Base-by-base conservation (phyloP, 768 basidiomycete genomes). In the Paxillus rubicundulus region DNA sequence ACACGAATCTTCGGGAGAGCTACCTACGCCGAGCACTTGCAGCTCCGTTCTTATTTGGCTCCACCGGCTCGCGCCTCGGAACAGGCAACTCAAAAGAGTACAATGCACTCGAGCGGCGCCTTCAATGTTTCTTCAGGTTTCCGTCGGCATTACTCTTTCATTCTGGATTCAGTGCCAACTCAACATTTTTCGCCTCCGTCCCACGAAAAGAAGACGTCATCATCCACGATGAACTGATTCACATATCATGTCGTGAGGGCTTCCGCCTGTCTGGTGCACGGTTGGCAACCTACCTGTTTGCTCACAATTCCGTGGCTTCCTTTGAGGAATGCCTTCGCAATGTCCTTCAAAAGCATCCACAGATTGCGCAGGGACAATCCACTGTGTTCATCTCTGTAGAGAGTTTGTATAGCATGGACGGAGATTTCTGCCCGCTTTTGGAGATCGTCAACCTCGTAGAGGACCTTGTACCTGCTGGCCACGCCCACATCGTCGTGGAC, bases 331-430 rank as follows among this genome's bases (percentile, higher is more conserved):
- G 55, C 52, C 49, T 82, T 28, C 49, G 59, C n/a, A 9, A 6
- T 10, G 41, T 59, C 10, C 59, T 74, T 12, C 57, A 66, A 28
- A 51, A 63, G n/a, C 55, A 60, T 16, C 58, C 58, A 3, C 53
- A 52, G 30, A 57, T 70, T 28, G 49, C 37, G 28, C 52, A 36
- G 1, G 72, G 72, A 0, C 59, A 63, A 27, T 53, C 54, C 41
- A 71, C 58, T 34, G 57, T 82, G 7, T 83, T 81, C 58, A 57
- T 85, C 17, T 72, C 77, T 0, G 67, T 83, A 9, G 83, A 84
- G 67, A 73, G 73, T 9, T 62, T 83, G 14, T 84, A 85, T 62
- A 81, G 79, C 54, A 84, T 84, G 82, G 82, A 84, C 41, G 83
- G 83, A 7, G 78, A 81, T 55, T 70, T 82, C 32, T 70, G 72